These are phyloP conservation scores for Rhodosporidiobolus odoratus DNA, from an alignment of 768 basidiomycete species.

Conservation along the genomic window DNA sequence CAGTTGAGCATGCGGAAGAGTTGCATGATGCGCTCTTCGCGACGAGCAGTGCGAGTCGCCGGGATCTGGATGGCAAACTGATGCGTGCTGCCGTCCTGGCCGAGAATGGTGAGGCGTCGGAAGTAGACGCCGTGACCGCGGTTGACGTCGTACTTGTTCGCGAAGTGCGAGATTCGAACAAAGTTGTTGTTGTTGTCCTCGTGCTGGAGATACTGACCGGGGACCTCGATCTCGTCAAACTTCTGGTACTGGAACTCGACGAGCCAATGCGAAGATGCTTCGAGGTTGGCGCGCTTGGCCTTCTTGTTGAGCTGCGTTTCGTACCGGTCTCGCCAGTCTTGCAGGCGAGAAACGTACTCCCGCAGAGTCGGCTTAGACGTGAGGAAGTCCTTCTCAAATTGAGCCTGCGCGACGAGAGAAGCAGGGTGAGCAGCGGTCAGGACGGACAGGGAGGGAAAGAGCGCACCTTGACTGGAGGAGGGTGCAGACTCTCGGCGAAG, in stretches of 20 bases:
- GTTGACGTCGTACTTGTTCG: constrained; percentile 81
- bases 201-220: constrained; percentile 99
- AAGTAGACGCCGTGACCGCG: constrained; percentile 78
- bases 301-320: constrained; percentile 66
- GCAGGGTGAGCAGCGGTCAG: not conserved
- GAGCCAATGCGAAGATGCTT: constrained; percentile 81
- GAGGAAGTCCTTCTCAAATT: constrained; percentile 87
- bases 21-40: constrained; percentile 89
- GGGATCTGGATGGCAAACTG: constrained; percentile 89
- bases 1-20: constrained; percentile 90
- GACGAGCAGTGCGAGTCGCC: constrained; percentile 71
- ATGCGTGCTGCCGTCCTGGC: constrained; percentile 79
- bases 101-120: constrained; percentile 84
- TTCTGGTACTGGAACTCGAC: constrained; percentile 97
- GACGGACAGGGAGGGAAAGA: not conserved
- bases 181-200: constrained; percentile 91
- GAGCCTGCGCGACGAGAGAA: constrained; percentile 54
- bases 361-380: constrained; percentile 68
- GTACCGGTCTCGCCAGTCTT: constrained; percentile 85
- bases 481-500: constrained; percentile 47
- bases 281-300: constrained; percentile 76
- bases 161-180: constrained; percentile 81
- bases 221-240: constrained; percentile 95
- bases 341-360: constrained; percentile 84
- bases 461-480: constrained; percentile 44